Base-by-base conservation (phyloP, 306 rosid species). In the Mimosa bimucronata region DNA sequence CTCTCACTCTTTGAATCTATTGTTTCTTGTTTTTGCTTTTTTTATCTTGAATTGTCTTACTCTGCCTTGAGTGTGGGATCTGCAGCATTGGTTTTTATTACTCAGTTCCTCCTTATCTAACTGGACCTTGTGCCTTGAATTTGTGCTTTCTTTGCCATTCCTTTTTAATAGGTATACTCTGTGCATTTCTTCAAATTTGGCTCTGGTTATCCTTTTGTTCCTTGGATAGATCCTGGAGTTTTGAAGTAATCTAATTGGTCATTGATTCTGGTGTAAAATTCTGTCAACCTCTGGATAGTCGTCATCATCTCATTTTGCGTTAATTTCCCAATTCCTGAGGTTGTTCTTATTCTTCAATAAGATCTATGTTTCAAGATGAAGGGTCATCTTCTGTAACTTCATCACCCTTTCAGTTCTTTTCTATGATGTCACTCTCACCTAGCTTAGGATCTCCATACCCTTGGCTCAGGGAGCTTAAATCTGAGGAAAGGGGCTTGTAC, bases 401-500 rank as follows among this genome's bases (percentile, higher is more conserved):
- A 53, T 89, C 89, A 77, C 87, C 89, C 60, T 84, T 90, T 68
- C 91, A 90, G 79, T 75, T 86, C 68, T 89, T 89, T 67, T 85
- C 98, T 69, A 87, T 85, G 86, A 90, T 86, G 92, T 85, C 98
- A 23, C 85, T 80, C 79, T 86, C 92, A 21, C 89, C 92, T 67
- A 88, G 80, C 80, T 81, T 91, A 85, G 92, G 97, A 64, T 89
- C 95, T 61, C 90, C 98, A 1, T 75, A 86, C 45, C 85, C 90
- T 16, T 92, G 91, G 96, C 90, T 87, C 62, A 85, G 86, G 71
- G 98, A 93, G 74, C 85, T 89, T 16, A 87, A 89, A 85, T 91
- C 94, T 0, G 98, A 93, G 77, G 94, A 91, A 73, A 76, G 93
- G 85, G 98, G 97, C 70, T 83, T 93, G 85, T 93, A 81, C 78